A percentile compares a stretch with the other conserved stretches of the same genome.
These are phyloP conservation scores for Xylariaceae sp. DNA, from an alignment of 2,329 filamentous ascomycete genomes.

Conservation along the genomic window DNA sequence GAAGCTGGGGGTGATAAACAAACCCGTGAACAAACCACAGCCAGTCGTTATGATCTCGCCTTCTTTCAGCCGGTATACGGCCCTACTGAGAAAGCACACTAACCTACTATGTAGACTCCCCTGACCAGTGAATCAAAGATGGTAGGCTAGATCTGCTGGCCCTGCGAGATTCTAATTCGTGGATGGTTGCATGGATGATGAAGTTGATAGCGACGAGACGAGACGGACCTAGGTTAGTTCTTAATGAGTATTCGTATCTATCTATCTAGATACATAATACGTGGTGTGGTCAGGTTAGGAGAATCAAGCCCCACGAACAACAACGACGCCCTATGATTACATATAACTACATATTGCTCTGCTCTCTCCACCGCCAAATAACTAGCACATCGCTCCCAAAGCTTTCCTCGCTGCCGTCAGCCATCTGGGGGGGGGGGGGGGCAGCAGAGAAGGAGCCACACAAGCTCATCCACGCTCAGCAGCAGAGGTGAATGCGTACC, in stretches of 20 bases:
- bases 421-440: slow-evolving; percentile 1
- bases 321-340: slow-evolving; percentile 2
- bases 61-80: not conserved
- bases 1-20: not conserved
- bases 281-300: not conserved
- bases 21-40: not conserved
- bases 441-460: not conserved
- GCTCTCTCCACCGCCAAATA: not conserved
- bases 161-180: slow-evolving; percentile 8
- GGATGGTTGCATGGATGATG: slow-evolving; percentile 6
- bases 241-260: too few species aligned
- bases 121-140: not conserved
- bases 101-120: too few species aligned
- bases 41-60: not conserved
- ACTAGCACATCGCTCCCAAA: too few species aligned
- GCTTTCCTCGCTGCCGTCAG: not conserved
- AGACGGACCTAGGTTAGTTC: not conserved
- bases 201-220: not conserved
- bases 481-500: not conserved
- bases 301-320: not conserved
- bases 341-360: not conserved
- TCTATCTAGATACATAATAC: not conserved
- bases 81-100: slow-evolving; percentile 1
- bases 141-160: not conserved
- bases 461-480: not conserved